phyloP scores from a whole-genome alignment of 192 early-diverging fungal species.

The Rhizophagus clarus region DNA sequence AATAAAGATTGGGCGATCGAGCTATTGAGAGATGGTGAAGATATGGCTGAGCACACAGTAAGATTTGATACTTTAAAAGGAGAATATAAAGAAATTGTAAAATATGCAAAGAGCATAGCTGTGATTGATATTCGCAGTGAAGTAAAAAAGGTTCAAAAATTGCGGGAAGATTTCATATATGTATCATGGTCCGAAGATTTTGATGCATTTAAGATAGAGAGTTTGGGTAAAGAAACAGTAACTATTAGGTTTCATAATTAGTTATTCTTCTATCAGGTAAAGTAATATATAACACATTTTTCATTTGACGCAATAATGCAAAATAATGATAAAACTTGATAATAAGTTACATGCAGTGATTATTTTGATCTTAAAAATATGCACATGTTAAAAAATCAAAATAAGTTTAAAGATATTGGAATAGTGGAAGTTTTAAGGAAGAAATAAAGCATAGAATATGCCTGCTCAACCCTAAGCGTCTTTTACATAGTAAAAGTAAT shows the following conservation, averaged over 20 bases:
- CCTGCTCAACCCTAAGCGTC: too few species aligned
- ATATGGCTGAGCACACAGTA: conserved; percentile 19
- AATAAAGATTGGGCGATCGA: conserved; percentile 38
- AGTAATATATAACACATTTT: background rate
- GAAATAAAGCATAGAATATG: too few species aligned
- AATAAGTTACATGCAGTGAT: background rate
- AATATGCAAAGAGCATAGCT: conserved; percentile 21
- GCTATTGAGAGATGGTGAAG: conserved; percentile 35
- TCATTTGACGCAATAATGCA: background rate
- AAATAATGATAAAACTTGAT: background rate
- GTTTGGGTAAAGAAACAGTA: conserved; percentile 18
- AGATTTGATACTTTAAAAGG: conserved; percentile 9
- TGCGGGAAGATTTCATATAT: conserved; percentile 15
- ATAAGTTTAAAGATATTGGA: too few species aligned
- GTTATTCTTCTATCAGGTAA: background rate
- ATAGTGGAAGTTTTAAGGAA: too few species aligned
- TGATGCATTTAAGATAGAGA: conserved; percentile 25
- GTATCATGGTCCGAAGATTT: conserved; percentile 14
- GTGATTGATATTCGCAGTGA: conserved; percentile 33
- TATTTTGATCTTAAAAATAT: background rate
- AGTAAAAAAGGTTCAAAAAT: conserved; percentile 10
- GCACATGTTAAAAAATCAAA: too few species aligned
- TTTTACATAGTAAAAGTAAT: too few species aligned
- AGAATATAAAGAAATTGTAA: conserved; percentile 24
- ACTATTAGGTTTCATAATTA: conserved; percentile 4